Conservation (phyloP, 192 early-diverging fungal genomes). For the Cetraspora pellucida region DNA sequence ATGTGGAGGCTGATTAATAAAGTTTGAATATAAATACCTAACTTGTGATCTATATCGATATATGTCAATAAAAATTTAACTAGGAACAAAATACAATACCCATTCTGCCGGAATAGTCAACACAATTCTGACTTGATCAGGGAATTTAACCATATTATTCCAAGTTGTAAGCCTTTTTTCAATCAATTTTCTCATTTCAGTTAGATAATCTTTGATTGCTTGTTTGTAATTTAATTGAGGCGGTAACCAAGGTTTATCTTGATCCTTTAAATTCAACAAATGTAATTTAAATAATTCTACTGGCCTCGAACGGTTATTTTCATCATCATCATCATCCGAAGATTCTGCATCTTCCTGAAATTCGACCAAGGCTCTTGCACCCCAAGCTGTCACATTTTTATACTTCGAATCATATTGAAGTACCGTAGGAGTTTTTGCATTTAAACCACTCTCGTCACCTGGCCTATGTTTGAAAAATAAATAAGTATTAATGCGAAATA, state of each 20-base stretch:
- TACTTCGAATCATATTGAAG: constrained; percentile 17
- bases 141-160: background rate
- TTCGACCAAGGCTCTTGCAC: constrained; percentile 8
- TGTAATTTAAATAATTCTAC: constrained; percentile 32
- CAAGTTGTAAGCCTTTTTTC: background rate
- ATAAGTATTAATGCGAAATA: background rate
- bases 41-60: background rate
- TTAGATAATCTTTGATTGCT: constrained; percentile 26
- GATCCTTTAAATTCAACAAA: background rate
- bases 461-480: constrained; percentile 7
- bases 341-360: background rate
- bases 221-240: background rate
- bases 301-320: background rate
- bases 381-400: constrained; percentile 9
- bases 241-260: constrained; percentile 25
- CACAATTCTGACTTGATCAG: constrained; percentile 1
- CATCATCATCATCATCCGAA: background rate
- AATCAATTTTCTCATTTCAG: background rate
- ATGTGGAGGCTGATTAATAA: constrained; percentile 6
- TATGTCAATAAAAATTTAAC: background rate
- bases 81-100: background rate
- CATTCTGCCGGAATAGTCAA: constrained; percentile 19
- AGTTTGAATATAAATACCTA: background rate
- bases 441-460: no score
- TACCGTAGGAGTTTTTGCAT: constrained; percentile 19